Conservation (phyloP, 169 alveolate genomes). For the Besnoitia besnoiti region DNA sequence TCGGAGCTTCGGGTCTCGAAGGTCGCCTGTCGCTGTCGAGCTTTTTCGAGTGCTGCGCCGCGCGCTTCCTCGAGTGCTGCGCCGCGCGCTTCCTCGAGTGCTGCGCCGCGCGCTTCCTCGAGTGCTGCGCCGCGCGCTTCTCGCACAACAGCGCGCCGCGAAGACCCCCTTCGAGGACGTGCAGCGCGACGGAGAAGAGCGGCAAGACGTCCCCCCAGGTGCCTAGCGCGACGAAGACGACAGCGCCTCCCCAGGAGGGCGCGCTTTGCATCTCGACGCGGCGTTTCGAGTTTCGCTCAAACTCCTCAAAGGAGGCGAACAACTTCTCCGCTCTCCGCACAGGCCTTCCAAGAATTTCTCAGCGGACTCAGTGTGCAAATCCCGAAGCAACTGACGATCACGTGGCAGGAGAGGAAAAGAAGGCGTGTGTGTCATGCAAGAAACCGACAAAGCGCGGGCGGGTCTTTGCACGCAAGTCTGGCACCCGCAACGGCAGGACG, state of each 20-base stretch:
- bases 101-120: not conserved
- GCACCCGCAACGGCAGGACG: too few relatives aligned
- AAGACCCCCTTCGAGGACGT: not conserved
- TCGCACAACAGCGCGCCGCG: not conserved
- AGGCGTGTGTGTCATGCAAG: not conserved
- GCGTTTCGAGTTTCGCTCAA: not conserved
- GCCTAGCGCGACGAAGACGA: not conserved
- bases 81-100: not conserved
- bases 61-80: not conserved
- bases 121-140: not conserved
- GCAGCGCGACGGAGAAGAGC: not conserved
- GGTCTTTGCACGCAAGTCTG: too few relatives aligned
- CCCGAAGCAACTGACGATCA: not conserved
- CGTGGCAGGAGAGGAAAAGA: not conserved
- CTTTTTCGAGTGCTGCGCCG: too few relatives aligned
- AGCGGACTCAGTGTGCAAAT: not conserved
- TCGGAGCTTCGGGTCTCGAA: too few relatives aligned
- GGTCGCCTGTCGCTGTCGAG: too few relatives aligned
- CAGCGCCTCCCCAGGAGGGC: not conserved
- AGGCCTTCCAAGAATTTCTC: not conserved
- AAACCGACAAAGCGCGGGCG: too few relatives aligned
- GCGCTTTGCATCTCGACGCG: not conserved
- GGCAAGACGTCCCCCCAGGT: conserved; percentile 17
- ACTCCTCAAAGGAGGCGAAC: too few relatives aligned
- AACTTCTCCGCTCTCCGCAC: not conserved